These are phyloP conservation scores for Stachybotrys echinatus DNA, from an alignment of 2,329 filamentous ascomycete genomes.

Conservation along the genomic window DNA sequence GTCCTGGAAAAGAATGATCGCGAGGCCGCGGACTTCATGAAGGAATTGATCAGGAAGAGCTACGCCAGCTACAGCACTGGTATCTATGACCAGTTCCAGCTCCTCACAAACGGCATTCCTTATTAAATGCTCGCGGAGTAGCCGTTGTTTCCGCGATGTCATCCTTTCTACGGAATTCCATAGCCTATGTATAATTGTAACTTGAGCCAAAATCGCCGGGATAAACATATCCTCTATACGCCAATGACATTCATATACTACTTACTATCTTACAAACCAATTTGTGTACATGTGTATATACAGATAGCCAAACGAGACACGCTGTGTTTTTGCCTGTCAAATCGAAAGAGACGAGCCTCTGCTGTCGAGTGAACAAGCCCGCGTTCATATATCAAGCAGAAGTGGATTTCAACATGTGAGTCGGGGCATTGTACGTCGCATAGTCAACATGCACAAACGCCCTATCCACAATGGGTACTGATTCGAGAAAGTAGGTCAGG, in stretches of 20 bases:
- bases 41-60: constrained; percentile 82
- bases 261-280: too few species aligned
- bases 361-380: background rate
- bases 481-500: constrained; percentile 79
- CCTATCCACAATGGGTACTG: constrained; percentile 71
- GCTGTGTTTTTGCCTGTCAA: background rate
- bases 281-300: too few species aligned
- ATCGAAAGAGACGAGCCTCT: background rate
- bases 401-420: constrained; percentile 42
- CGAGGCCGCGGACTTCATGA: constrained; percentile 93
- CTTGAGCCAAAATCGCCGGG: too few species aligned
- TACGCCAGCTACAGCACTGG: constrained; percentile 87
- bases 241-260: too few species aligned
- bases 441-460: constrained; percentile 67
- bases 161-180: background rate
- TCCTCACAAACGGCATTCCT: constrained; percentile 94
- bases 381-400: background rate
- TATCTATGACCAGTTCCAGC: constrained; percentile 96
- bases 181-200: too few species aligned
- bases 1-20: constrained; percentile 86
- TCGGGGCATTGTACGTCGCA: constrained; percentile 55
- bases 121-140: constrained; percentile 56
- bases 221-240: too few species aligned
- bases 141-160: background rate
- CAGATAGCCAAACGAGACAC: too few species aligned